Percentiles rank a stretch among this genome's conserved stretches.
Conservation (phyloP, 2,329 filamentous ascomycete genomes). For the Curvularia sp. region DNA sequence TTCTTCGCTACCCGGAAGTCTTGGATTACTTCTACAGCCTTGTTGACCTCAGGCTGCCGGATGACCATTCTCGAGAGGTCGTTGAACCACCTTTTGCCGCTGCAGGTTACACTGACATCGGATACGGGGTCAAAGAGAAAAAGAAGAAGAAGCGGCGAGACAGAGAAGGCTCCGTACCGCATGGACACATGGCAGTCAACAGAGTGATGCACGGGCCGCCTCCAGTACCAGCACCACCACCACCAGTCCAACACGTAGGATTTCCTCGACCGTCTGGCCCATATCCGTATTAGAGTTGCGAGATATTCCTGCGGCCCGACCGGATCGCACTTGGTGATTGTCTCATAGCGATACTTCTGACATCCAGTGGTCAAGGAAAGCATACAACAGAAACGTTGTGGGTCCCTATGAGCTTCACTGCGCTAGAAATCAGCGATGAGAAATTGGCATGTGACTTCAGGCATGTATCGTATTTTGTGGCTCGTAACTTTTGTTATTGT, state of each 20-base stretch:
- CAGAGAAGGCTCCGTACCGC: slow-evolving; percentile 38
- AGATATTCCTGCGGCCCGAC: neutral
- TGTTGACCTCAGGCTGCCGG: slow-evolving; percentile 70
- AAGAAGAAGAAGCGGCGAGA: slow-evolving; percentile 49
- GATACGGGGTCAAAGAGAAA: slow-evolving; percentile 44
- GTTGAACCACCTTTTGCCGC: slow-evolving; percentile 50
- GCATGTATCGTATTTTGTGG: neutral
- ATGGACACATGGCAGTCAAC: slow-evolving; percentile 27
- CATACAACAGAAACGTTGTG: neutral
- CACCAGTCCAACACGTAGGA: slow-evolving; percentile 40
- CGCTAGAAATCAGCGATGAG: neutral
- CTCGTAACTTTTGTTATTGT: neutral
- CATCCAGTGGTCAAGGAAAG: neutral
- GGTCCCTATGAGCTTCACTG: neutral
- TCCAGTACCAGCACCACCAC: slow-evolving; percentile 42
- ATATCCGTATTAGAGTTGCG: slow-evolving; percentile 25
- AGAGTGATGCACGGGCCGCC: slow-evolving; percentile 42
- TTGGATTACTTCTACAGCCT: slow-evolving; percentile 80
- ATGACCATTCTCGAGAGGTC: slow-evolving; percentile 57
- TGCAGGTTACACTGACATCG: slow-evolving; percentile 49
- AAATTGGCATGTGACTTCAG: neutral
- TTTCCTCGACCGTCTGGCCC: slow-evolving; percentile 36
- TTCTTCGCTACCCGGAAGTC: slow-evolving; percentile 79
- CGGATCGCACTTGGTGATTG: neutral
- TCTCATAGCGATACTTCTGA: neutral